Conservation (phyloP, 106 monocot species). For the Platanthera guangdongensis region DNA sequence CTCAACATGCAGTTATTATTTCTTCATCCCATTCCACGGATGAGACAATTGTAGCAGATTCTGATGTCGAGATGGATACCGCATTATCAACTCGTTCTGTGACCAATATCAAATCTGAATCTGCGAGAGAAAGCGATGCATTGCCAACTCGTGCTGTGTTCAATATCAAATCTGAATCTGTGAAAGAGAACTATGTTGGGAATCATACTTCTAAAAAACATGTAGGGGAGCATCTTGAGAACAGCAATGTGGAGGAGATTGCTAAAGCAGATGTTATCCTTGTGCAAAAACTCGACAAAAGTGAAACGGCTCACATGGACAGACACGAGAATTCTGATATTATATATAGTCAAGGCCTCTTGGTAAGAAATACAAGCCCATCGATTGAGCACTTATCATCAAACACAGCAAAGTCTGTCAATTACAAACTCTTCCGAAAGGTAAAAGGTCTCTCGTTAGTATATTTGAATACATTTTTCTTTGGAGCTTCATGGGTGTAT, state of each 20-base stretch:
- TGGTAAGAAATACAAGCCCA: conserved; percentile 33
- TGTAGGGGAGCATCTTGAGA: conserved; percentile 6
- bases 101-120: conserved; percentile 15
- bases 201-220: conserved; percentile 4
- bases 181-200: conserved; percentile 9
- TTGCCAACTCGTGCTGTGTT: too few species aligned
- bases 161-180: conserved; percentile 14
- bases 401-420: conserved; percentile 16
- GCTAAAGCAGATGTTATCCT: conserved; percentile 3
- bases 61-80: conserved; percentile 78
- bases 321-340: conserved; percentile 69
- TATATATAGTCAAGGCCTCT: conserved; percentile 57
- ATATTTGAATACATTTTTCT: not conserved
- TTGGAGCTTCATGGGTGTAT: too few species aligned
- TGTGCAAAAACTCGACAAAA: conserved; percentile 37
- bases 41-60: conserved; percentile 91
- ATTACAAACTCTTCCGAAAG: conserved; percentile 94
- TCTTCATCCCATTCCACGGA: conserved; percentile 87
- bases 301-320: conserved; percentile 28
- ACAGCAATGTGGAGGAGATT: not conserved
- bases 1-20: conserved; percentile 46
- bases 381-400: conserved; percentile 10
- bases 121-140: conserved; percentile 8
- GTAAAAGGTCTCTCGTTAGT: conserved; percentile 15
- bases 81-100: conserved; percentile 34